Base-by-base conservation (phyloP, 768 basidiomycete genomes). In the Inosperma sp. region DNA sequence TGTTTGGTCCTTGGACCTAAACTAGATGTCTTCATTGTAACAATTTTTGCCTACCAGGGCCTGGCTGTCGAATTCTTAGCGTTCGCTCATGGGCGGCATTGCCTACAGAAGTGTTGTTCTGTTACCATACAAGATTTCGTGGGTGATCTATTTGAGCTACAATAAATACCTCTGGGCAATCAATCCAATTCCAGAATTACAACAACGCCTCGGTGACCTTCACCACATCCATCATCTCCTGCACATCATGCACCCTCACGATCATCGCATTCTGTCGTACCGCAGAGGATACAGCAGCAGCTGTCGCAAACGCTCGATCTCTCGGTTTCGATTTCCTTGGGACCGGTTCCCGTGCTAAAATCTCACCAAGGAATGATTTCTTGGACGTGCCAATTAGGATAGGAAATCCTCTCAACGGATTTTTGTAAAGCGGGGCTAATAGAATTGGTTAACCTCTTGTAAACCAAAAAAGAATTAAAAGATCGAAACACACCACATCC, bases 171-270 rank as follows among this genome's bases (percentile, higher is more conserved):
- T n/a, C n/a, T n/a, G n/a, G n/a, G n/a, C n/a, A n/a, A n/a, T n/a
- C n/a, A n/a, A n/a, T n/a, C n/a, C n/a, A n/a, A n/a, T n/a, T n/a
- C n/a, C n/a, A n/a, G n/a, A n/a, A n/a, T n/a, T n/a, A n/a, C n/a
- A n/a, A 83, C 3, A 94, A 69, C 5, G 77, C 80, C 57, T 80
- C 77, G 0, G 84, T 74, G 37, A 94, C 75, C 22, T 69, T 70
- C 0, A 92, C 76, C 1, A 86, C 84, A 64, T 97, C 93, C 22
- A 68, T 70, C 74, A 91, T 84, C 53, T 82, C 82, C 33, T 69
- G 66, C 5, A 82, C 79, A 62, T 94, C 86, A 65, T 97, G 94
- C 2, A 96, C 91, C 17, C 95, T 71, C 7, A 95, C 79, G 3
- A 91, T 68, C 49, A 79, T 71, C 0, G 83, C 82, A 0, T 82